A percentile compares a stretch with the other conserved stretches of the same genome.
phyloP scores from a whole-genome alignment of 805 yeast genomes.

The Candida ortonii region DNA sequence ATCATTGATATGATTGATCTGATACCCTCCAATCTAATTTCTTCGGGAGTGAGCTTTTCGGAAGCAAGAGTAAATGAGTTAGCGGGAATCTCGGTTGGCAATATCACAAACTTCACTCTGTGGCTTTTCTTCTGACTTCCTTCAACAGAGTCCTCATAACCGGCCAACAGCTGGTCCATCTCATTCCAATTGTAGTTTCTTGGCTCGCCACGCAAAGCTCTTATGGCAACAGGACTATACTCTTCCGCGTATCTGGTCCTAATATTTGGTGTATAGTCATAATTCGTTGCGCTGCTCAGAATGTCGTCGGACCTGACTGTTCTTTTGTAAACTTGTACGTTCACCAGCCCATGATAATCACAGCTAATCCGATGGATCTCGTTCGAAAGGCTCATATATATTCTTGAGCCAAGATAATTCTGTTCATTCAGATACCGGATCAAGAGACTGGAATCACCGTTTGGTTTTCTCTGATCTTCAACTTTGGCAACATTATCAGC shows the following conservation, averaged over 20 bases:
- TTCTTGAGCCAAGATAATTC: constrained; percentile 52
- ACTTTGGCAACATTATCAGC: constrained; percentile 65
- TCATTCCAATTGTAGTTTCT: constrained; percentile 80
- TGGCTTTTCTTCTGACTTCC: constrained; percentile 52
- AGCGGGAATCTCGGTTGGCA: constrained; percentile 73
- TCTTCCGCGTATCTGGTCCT: constrained; percentile 75
- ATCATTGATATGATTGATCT: constrained; percentile 62
- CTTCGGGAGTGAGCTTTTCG: constrained; percentile 76
- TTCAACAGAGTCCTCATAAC: constrained; percentile 72
- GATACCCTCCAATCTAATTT: constrained; percentile 88
- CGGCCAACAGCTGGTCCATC: constrained; percentile 88
- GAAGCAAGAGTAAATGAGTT: constrained; percentile 40
- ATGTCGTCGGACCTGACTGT: constrained; percentile 30
- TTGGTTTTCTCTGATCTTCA: constrained; percentile 58
- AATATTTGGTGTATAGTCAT: constrained; percentile 51
- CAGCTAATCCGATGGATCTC: constrained; percentile 82
- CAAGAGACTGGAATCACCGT: constrained; percentile 53
- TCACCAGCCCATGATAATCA: constrained; percentile 68
- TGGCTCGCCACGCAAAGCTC: constrained; percentile 51
- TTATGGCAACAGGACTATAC: constrained; percentile 56
- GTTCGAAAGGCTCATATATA: constrained; percentile 74
- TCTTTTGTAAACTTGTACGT: constrained; percentile 70
- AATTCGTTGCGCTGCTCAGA: constrained; percentile 23
- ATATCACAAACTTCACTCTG: constrained; percentile 76
- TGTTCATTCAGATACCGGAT: constrained; percentile 50